Evolutionary conservation across 75 land plant species (phyloP).

Genomic region (Chamaecyparis obtusa): DNA sequence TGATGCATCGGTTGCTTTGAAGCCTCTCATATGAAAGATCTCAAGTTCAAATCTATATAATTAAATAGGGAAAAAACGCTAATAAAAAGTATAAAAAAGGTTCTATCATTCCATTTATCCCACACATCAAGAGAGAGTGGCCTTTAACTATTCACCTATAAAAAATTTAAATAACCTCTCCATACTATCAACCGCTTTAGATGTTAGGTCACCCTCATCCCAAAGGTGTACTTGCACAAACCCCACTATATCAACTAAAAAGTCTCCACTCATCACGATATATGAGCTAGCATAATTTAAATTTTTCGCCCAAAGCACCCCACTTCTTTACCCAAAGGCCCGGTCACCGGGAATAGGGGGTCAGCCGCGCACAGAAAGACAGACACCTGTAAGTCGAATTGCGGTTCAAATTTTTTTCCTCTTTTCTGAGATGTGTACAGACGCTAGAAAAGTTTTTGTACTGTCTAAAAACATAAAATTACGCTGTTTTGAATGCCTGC

Average conservation of each 20-base stretch:
- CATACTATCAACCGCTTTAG: not conserved
- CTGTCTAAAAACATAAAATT: not conserved
- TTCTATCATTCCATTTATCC: no score
- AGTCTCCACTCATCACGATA: not conserved
- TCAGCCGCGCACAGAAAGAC: not conserved
- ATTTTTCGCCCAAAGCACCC: not conserved
- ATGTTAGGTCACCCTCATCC: not conserved
- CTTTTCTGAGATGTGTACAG: not conserved
- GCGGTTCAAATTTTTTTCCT: not conserved
- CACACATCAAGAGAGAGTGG: no score
- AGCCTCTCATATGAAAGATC: no score
- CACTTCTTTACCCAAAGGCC: not conserved
- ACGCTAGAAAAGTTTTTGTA: not conserved
- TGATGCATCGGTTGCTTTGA: no score
- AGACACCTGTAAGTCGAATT: not conserved
- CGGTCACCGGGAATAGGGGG: not conserved
- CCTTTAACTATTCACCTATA: no score
- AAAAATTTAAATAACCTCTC: no score
- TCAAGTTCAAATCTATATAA: no score
- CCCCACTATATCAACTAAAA: not conserved
- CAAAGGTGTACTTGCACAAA: not conserved
- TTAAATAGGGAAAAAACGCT: no score
- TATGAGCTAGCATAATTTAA: not conserved
- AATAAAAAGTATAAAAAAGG: no score
- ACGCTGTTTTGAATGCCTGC: not conserved